phyloP scores from a whole-genome alignment of 2,329 filamentous ascomycete species.

The Scedosporium minutisporum region DNA sequence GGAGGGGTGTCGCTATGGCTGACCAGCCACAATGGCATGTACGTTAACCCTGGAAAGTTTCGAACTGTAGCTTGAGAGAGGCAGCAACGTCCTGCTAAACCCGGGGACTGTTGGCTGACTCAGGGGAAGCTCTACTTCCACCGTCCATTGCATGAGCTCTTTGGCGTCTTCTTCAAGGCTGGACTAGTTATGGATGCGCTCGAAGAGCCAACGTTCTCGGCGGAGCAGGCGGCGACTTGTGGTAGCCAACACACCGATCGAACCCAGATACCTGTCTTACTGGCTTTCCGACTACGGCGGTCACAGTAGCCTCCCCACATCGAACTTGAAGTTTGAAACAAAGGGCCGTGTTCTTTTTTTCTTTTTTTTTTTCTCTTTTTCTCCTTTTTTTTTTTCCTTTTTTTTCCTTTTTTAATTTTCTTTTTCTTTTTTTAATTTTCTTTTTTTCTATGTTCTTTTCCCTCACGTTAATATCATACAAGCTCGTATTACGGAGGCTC shows the following conservation, averaged over 20 bases:
- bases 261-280: neutral
- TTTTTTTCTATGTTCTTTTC: too few relatives aligned
- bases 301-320: too few relatives aligned
- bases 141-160: slow-evolving; percentile 33
- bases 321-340: neutral
- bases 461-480: too few relatives aligned
- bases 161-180: slow-evolving; percentile 30
- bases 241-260: neutral
- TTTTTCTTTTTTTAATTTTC: too few relatives aligned
- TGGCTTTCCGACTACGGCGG: neutral
- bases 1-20: slow-evolving; percentile 24
- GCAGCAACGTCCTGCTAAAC: neutral
- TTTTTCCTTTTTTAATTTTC: too few relatives aligned
- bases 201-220: slow-evolving; percentile 35
- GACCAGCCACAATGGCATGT: slow-evolving; percentile 26
- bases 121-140: slow-evolving; percentile 28
- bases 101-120: too few relatives aligned
- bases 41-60: neutral
- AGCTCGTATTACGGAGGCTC: too few relatives aligned
- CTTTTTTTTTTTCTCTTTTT: too few relatives aligned
- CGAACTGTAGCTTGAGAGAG: too few relatives aligned
- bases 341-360: neutral
- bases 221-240: slow-evolving; percentile 17
- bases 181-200: slow-evolving; percentile 34
- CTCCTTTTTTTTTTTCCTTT: too few relatives aligned